Evolutionary conservation across 176 grass and related monocot species (phyloP).

Genomic region (Thinopyrum elongatum): DNA sequence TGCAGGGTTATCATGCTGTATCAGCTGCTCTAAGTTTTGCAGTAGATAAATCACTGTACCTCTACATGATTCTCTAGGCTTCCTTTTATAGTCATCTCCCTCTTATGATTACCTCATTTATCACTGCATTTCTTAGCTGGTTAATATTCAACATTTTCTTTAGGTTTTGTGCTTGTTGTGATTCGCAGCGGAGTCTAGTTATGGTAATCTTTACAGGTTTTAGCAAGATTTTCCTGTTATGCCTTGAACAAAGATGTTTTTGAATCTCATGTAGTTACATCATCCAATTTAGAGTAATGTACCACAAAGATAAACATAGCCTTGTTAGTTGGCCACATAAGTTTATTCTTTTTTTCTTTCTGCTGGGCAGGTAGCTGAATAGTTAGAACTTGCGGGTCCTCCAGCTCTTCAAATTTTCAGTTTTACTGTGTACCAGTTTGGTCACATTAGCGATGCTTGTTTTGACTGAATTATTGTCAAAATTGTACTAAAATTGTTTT

Average conservation of each 20-base stretch:
- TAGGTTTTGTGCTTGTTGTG: conserved; percentile 11
- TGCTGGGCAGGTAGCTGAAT: neutral
- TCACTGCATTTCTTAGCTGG: neutral
- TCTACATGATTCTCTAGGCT: neutral
- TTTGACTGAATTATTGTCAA: neutral
- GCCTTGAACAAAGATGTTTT: conserved; percentile 13
- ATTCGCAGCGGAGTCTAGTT: neutral
- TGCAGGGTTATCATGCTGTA: conserved; percentile 6
- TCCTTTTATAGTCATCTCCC: neutral
- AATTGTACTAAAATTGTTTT: neutral
- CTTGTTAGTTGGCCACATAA: neutral
- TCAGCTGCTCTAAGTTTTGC: conserved; percentile 9
- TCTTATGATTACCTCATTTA: neutral
- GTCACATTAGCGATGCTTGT: neutral
- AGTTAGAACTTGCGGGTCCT: neutral
- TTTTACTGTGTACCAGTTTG: neutral
- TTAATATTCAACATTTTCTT: conserved; percentile 8
- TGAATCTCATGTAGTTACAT: neutral
- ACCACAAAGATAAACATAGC: neutral
- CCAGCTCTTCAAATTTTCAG: conserved; percentile 1
- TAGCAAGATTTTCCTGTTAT: neutral
- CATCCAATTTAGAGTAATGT: neutral
- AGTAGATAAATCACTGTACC: neutral
- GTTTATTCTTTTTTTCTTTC: neutral
- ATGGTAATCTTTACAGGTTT: neutral